Conservation (phyloP, 2,329 filamentous ascomycete species). For the Aspergillus puulaauensis region DNA sequence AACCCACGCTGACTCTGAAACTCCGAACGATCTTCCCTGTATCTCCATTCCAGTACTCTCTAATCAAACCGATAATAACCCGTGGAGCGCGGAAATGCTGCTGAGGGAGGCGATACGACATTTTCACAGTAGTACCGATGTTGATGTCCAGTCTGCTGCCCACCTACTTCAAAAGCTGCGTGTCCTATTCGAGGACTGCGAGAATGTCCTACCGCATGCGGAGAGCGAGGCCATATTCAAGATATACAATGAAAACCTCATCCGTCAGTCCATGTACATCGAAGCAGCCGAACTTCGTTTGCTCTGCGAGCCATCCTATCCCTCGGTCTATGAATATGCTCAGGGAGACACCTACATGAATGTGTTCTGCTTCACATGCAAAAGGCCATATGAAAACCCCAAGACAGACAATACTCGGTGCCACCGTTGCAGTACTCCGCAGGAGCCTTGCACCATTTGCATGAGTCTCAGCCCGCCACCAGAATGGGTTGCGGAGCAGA, state of each 20-base stretch:
- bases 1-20: conserved; percentile 12
- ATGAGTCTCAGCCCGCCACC: conserved; percentile 41
- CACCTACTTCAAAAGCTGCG: conserved; percentile 44
- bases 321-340: conserved; percentile 57
- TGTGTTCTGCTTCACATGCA: conserved; percentile 57
- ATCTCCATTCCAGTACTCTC: conserved; percentile 33
- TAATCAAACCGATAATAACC: conserved; percentile 31
- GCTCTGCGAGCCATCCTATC: conserved; percentile 55
- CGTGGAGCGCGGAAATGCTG: conserved; percentile 41
- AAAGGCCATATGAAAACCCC: conserved; percentile 55
- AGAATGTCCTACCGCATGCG: conserved; percentile 38
- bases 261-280: conserved; percentile 43
- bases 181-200: conserved; percentile 37
- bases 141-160: conserved; percentile 42
- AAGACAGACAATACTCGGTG: conserved; percentile 50
- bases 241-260: conserved; percentile 58
- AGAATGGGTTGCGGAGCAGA: conserved; percentile 37
- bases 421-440: conserved; percentile 47
- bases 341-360: conserved; percentile 55
- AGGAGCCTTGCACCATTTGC: conserved; percentile 43
- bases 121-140: conserved; percentile 38
- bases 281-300: conserved; percentile 58
- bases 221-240: conserved; percentile 58
- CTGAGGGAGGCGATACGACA: conserved; percentile 41
- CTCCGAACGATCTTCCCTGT: conserved; percentile 22